Evolutionary conservation across 75 land plant genomes (phyloP), one percentile per base, ranked within the genome.

Genomic region (Picea sitchensis): DNA sequence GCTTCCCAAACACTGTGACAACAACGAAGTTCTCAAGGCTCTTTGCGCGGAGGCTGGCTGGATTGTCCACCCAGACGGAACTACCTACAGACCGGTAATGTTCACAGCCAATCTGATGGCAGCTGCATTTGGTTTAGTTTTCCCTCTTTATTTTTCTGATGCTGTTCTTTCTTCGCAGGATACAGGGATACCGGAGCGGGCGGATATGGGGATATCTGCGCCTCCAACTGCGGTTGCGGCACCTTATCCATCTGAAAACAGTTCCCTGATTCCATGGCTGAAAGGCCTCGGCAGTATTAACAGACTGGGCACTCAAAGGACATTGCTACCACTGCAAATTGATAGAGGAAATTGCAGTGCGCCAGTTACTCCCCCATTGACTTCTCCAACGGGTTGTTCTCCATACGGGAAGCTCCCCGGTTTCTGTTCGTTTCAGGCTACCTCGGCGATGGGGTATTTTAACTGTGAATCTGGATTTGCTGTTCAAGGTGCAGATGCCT

Each of bases 291-390:
- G 61, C 20, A 71, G 75, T 56, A 82, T 81, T 44, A 14, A 68
- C 3, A 76, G 81, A 15, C 75, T 78, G 12, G 72, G 72, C 11
- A 61, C 83, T 34, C 51, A 78, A 60, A 73, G 41, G 58, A 81
- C 30, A 26, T 76, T 77, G 81, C 63, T 2, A 11, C 38, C 38
- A 1, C 38, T 36, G 38, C 38, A 36, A 36, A 36, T 2, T 36
- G 2, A 1, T 36, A 71, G 59, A 2, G 73, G 81, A 23, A 18
- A 69, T 5, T 61, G 61, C n/a, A 83, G 85, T 47, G 85, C 85
- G 0, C 85, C 85, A 12, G 78, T 83, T 23, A 83, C 85, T 14
- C 82, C 85, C 2, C 85, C 85, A 12, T 65, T 83, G 31, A 64
- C n/a, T n/a, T n/a, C n/a, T n/a, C n/a, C n/a, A n/a, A n/a, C n/a